Percentiles rank a stretch among this genome's conserved stretches.
phyloP scores from a whole-genome alignment of 768 basidiomycete species.

The Psilocybe cubensis region DNA sequence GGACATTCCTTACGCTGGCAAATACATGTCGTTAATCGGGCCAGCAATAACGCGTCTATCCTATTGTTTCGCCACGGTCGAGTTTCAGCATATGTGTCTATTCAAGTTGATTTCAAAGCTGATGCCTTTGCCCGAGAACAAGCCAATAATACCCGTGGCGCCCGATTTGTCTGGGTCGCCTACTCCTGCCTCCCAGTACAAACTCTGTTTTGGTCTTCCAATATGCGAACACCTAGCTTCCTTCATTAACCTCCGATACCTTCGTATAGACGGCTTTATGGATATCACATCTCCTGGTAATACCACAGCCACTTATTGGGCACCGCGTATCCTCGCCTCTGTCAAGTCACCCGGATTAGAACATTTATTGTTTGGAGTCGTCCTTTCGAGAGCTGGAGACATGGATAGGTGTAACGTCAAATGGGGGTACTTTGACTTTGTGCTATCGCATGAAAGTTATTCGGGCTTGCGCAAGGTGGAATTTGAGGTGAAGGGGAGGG shows the following conservation, averaged over 20 bases:
- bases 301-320: conserved; percentile 12
- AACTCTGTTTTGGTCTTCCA: not conserved
- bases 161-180: not conserved
- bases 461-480: not conserved
- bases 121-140: not conserved
- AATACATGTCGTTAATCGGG: conserved; percentile 7
- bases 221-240: conserved; percentile 3
- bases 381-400: conserved; percentile 8
- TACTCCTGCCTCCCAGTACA: not conserved
- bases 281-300: not conserved
- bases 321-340: conserved; percentile 11
- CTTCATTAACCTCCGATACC: conserved; percentile 2
- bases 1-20: not conserved
- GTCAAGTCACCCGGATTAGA: not conserved
- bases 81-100: conserved; percentile 7
- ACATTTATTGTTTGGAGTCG: conserved; percentile 6
- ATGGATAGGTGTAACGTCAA: conserved; percentile 13
- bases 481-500: conserved; percentile 11
- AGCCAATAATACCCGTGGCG: not conserved
- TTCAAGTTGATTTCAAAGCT: not conserved
- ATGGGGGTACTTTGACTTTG: conserved; percentile 15
- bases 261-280: conserved; percentile 14
- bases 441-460: conserved; percentile 10
- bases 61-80: conserved; percentile 6
- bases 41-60: conserved; percentile 3